phyloP scores from a whole-genome alignment of 495 filamentous ascomycete species.

The Hyaloscypha bicolor region DNA sequence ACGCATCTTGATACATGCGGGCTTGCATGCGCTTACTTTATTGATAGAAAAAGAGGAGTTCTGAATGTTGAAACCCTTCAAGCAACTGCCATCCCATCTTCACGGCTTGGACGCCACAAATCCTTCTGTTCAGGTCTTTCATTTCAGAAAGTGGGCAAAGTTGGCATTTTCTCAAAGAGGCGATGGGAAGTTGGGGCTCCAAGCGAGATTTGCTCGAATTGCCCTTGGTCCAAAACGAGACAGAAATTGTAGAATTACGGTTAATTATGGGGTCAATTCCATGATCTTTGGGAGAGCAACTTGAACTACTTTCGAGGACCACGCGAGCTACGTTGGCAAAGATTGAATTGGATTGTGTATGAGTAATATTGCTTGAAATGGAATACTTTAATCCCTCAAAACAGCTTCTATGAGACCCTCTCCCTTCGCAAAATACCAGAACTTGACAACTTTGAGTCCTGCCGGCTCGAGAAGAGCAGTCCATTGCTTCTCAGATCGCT shows the following conservation, averaged over 20 bases:
- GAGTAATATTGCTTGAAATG: background rate
- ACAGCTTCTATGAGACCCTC: constrained; percentile 16
- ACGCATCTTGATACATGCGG: background rate
- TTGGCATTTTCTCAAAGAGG: no score
- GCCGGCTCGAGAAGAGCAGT: constrained; percentile 7
- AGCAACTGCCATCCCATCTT: no score
- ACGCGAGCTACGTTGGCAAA: no score
- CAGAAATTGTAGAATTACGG: no score
- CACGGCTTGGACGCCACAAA: background rate
- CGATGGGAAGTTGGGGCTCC: no score
- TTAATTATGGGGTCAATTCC: no score
- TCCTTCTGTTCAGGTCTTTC: background rate
- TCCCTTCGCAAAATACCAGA: constrained; percentile 11
- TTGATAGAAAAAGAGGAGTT: background rate
- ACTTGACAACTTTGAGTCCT: constrained; percentile 12
- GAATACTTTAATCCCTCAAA: background rate
- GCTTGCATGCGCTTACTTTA: background rate
- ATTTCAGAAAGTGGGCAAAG: no score
- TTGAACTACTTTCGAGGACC: no score
- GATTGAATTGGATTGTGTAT: background rate
- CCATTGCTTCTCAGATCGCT: constrained; percentile 22
- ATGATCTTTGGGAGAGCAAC: no score
- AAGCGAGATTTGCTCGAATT: no score
- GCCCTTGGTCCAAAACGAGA: no score
- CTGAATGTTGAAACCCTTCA: no score